Evolutionary conservation across 768 basidiomycete species (phyloP).

Genomic region (Pleurotus sapidus): DNA sequence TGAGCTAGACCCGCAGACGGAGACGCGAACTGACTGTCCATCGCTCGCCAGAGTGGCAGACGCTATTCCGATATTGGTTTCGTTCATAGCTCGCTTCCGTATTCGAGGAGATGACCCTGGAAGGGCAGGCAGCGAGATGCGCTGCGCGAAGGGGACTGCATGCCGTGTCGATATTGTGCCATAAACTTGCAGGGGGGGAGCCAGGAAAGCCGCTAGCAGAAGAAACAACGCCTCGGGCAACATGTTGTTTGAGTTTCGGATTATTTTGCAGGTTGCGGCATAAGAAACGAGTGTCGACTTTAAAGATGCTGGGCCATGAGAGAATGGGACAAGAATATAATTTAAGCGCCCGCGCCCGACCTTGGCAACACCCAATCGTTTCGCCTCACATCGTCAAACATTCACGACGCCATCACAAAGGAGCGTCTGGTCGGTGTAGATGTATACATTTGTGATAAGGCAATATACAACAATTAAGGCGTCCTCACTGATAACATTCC

Average conservation of each 20-base stretch:
- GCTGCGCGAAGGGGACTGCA: not conserved
- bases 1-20: not conserved
- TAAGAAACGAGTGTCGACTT: constrained; percentile 2
- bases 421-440: not conserved
- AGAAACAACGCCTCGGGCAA: not conserved
- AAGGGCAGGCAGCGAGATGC: not conserved
- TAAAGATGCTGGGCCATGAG: no score
- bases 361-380: no score
- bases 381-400: not conserved
- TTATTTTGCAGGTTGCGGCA: not conserved
- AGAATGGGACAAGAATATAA: no score
- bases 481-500: no score
- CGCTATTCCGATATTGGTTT: not conserved
- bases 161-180: not conserved
- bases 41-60: not conserved
- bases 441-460: not conserved
- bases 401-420: not conserved
- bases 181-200: not conserved
- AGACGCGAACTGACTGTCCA: constrained; percentile 5
- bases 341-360: not conserved
- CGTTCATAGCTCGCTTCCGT: constrained; percentile 2
- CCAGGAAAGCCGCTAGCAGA: not conserved
- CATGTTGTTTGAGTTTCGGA: not conserved
- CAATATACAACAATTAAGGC: not conserved
- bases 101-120: not conserved